Conservation (phyloP, 1,284 basidiomycete species). For the Boletus mariae region DNA sequence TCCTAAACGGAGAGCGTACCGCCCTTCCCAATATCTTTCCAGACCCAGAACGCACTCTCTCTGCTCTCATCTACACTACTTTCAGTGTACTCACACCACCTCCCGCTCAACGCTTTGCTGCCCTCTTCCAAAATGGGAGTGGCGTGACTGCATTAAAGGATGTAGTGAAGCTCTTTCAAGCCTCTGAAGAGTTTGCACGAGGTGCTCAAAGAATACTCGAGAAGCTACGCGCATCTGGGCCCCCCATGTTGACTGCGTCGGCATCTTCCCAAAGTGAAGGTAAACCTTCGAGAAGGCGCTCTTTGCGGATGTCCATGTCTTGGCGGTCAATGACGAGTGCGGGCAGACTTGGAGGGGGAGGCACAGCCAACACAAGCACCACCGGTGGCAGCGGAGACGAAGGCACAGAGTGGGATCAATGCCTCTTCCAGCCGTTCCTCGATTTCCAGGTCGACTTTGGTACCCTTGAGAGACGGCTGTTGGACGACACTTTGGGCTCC, state of each 20-base stretch:
- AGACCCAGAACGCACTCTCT: slow-evolving; percentile 69
- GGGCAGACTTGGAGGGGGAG: slow-evolving; percentile 15
- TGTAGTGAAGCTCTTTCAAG: slow-evolving; percentile 66
- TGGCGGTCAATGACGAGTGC: slow-evolving; percentile 43
- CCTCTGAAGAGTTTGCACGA: slow-evolving; percentile 78
- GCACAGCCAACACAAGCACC: slow-evolving; percentile 6
- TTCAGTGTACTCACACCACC: slow-evolving; percentile 78
- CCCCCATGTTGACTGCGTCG: slow-evolving; percentile 26
- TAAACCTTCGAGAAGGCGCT: slow-evolving; percentile 46
- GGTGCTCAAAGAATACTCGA: slow-evolving; percentile 73
- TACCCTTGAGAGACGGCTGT: slow-evolving; percentile 67
- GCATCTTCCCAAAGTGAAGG: slow-evolving; percentile 21
- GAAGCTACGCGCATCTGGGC: slow-evolving; percentile 54
- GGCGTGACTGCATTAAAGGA: slow-evolving; percentile 62
- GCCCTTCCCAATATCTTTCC: slow-evolving; percentile 81
- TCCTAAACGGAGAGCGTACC: slow-evolving; percentile 69
- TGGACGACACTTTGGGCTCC: slow-evolving; percentile 47
- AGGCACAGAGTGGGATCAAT: slow-evolving; percentile 78
- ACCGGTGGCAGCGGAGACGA: slow-evolving; percentile 26
- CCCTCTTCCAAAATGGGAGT: slow-evolving; percentile 57
- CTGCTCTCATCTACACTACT: slow-evolving; percentile 76
- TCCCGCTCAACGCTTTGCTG: slow-evolving; percentile 70
- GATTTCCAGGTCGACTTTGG: slow-evolving; percentile 85
- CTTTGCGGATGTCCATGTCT: slow-evolving; percentile 71
- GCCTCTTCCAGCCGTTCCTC: slow-evolving; percentile 88